Base-by-base conservation (phyloP, 2,329 filamentous ascomycete species). In the Alternaria sp. region DNA sequence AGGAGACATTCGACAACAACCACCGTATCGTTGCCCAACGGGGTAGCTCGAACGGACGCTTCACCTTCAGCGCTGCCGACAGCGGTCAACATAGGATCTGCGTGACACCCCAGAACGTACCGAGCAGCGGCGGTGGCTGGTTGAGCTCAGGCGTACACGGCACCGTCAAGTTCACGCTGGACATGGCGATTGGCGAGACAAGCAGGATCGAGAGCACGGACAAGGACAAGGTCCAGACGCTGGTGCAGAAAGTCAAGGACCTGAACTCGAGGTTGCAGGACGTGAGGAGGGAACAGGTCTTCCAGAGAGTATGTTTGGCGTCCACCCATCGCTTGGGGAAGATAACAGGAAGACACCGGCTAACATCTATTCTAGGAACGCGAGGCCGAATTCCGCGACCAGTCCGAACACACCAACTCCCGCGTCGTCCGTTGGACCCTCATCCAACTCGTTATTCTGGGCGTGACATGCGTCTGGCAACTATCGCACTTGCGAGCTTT, bases 1-100 rank as follows among this genome's bases (percentile, higher is more conserved):
- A 97, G 88, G 96, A 99, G 85, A 88, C 91, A 76, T 99, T 99
- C 82, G 94, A 98, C 87, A 95, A 96, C 82, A 91, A 98, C 85
- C 96, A 99, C 87, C 93, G 94, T 68, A 92, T 99, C 66, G 92
- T 98, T 67, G 92, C 90, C 69, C 93, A 97, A 82, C 90, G 91
- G 65, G 94, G 95, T 74, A 82, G 86, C 45, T 83, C 88, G 64
- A 84, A 87, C 46, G 94, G 96, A 72, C 91, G 92, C 77, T 98
- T 98, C 86, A 97, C 95, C 76, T 98, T 99, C 87, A 93, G 90
- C 70, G 93, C 96, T 56, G 92, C 93, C 77, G 96, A 97, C 80
- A 88, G 92, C n/a, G 96, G 96, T 80, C 92, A 97, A 81, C 96
- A 99, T 88, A 90, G 90, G 80, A 89, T 99, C 81, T 99, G 96